A percentile compares a stretch with the other conserved stretches of the same genome.
These are phyloP conservation scores for Fusarium beomiforme DNA, from an alignment of 2,329 filamentous ascomycete species.

Conservation along the genomic window DNA sequence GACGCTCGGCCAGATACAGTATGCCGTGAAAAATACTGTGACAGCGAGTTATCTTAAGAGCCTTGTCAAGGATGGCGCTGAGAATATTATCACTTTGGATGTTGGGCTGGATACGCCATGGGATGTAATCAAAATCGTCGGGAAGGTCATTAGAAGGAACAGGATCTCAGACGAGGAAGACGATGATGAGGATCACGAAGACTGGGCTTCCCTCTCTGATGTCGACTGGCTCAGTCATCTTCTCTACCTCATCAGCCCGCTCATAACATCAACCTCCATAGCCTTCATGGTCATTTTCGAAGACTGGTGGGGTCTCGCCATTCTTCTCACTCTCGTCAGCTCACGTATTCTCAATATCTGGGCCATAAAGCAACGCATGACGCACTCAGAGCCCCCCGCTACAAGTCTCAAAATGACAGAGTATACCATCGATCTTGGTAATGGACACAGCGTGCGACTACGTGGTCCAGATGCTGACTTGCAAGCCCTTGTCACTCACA, in stretches of 20 bases:
- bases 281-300: constrained; percentile 57
- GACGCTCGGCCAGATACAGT: constrained; percentile 36
- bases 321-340: constrained; percentile 60
- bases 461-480: constrained; percentile 65
- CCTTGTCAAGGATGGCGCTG: constrained; percentile 36
- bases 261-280: constrained; percentile 57
- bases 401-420: constrained; percentile 47
- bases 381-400: neutral
- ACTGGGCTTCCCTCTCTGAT: constrained; percentile 40
- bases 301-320: constrained; percentile 63
- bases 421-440: constrained; percentile 63
- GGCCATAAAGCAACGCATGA: constrained; percentile 63
- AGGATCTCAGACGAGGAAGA: constrained; percentile 15
- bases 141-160: constrained; percentile 3
- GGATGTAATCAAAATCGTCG: constrained; percentile 33
- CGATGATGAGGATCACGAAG: constrained; percentile 34
- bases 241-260: constrained; percentile 58
- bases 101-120: constrained; percentile 40
- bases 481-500: constrained; percentile 66
- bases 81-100: constrained; percentile 43
- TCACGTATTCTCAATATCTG: constrained; percentile 66
- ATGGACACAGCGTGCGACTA: constrained; percentile 62
- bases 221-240: constrained; percentile 59
- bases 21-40: constrained; percentile 59
- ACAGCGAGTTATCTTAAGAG: constrained; percentile 59